Base-by-base conservation (phyloP, 345 rosid species). In the Angophora floribunda region DNA sequence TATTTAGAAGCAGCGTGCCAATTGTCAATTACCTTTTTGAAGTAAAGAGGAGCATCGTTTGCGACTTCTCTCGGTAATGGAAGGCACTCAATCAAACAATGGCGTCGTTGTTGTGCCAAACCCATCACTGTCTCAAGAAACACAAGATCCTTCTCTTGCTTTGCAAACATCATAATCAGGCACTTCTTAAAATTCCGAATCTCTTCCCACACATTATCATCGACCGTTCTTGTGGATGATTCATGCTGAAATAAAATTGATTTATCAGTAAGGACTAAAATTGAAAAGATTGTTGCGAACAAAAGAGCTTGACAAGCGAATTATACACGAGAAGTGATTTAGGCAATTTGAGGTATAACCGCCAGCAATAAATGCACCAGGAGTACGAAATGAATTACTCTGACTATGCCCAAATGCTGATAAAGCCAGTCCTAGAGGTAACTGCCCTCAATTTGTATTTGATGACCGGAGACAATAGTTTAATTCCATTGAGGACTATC, bases 131-230 rank as follows among this genome's bases (percentile, higher is more conserved):
- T 97, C 91, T 97, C 98, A 61, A 98, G 95, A 91, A 98, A 98
- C 86, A 97, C 92, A 26, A 94, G 87, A 13, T 96, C 98, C 91
- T 95, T 98, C 55, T 95, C 98, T 90, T 96, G 95, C 93, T 95
- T 94, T 7, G 95, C 96, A 91, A 94, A 96, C 99, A 98, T 94
- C 97, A 93, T 95, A 84, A 96, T 95, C 50, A 98, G 96, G 91
- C 99, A 97, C 92, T 97, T 98, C 91, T 98, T 95, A 93, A 95
- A 97, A 85, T 97, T 97, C 9, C 97, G 97, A 55, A 98, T 95
- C 94, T 98, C 98, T 24, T 94, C 97, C 99, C 98, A 95, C 78
- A 94, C 95, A 87, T 92, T 92, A 91, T 95, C 93, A 89, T 97
- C 99, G 19, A 96, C 94, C 6, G 89, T 94, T 91, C 99, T 95